Evolutionary conservation across 495 filamentous ascomycete species (phyloP).

Genomic region (Cryomyces minteri): DNA sequence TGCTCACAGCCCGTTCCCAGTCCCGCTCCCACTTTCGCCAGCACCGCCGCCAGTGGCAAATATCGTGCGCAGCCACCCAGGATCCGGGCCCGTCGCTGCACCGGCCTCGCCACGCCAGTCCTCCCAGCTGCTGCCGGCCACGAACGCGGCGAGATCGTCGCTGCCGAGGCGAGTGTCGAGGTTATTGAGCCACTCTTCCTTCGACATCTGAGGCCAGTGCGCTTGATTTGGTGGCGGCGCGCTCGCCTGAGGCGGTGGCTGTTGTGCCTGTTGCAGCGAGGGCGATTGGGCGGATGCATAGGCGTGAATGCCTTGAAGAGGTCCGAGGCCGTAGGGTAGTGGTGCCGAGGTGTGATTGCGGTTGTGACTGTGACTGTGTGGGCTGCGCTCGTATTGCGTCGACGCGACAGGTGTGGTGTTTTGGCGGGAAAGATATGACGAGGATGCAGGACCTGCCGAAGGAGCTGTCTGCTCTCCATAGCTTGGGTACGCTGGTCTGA

Average conservation of each 20-base stretch:
- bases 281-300: neutral
- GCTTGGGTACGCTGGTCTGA: neutral
- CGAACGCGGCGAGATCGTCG: constrained; percentile 16
- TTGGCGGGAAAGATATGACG: neutral
- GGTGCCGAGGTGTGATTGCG: too few relatives aligned
- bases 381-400: neutral
- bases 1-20: too few relatives aligned
- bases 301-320: neutral
- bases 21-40: too few relatives aligned
- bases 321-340: neutral
- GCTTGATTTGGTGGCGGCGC: neutral
- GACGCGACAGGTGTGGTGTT: neutral
- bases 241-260: neutral
- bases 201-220: constrained; percentile 5
- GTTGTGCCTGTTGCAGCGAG: constrained; percentile 2
- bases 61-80: constrained; percentile 4
- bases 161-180: constrained; percentile 15
- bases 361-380: neutral
- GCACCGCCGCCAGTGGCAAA: neutral
- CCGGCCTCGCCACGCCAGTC: constrained; percentile 5
- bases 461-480: neutral
- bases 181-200: constrained; percentile 13
- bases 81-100: neutral
- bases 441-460: neutral
- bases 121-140: constrained; percentile 9